Conservation (phyloP, 73 alveolate genomes). For the Stentor coeruleus region DNA sequence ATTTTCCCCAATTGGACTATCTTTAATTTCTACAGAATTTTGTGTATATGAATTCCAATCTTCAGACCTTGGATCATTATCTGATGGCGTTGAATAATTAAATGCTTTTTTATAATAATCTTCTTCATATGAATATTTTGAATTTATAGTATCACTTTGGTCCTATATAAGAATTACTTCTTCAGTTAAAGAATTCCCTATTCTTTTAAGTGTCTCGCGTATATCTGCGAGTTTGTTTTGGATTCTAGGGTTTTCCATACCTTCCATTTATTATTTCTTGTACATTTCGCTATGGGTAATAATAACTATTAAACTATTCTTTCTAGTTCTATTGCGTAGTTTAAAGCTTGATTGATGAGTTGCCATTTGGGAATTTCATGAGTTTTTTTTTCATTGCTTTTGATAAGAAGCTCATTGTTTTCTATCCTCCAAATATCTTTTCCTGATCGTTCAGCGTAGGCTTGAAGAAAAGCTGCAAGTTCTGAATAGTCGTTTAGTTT, state of each 20-base stretch:
- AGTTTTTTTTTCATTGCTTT: constrained; percentile 30
- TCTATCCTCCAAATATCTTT: constrained; percentile 43
- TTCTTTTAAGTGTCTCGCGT: background rate
- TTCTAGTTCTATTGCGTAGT: constrained; percentile 22
- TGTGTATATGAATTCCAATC: background rate
- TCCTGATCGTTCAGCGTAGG: constrained; percentile 49
- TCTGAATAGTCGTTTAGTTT: constrained; percentile 63
- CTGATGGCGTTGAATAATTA: background rate
- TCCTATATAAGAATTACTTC: background rate
- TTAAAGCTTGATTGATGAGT: constrained; percentile 1
- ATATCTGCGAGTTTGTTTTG: no score
- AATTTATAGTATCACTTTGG: background rate
- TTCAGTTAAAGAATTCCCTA: background rate
- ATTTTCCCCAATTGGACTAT: no score
- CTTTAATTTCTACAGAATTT: background rate
- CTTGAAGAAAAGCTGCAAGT: constrained; percentile 60
- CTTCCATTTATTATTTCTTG: no score
- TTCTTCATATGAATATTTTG: background rate
- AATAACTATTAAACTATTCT: constrained; percentile 21
- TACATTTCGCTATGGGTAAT: no score
- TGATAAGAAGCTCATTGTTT: constrained; percentile 43
- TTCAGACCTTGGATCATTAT: background rate
- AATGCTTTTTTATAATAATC: background rate
- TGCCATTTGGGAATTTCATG: constrained; percentile 22
- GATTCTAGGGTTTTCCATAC: background rate